Conservation (phyloP, 2,329 filamentous ascomycete genomes). For the Xylaria sp. region DNA sequence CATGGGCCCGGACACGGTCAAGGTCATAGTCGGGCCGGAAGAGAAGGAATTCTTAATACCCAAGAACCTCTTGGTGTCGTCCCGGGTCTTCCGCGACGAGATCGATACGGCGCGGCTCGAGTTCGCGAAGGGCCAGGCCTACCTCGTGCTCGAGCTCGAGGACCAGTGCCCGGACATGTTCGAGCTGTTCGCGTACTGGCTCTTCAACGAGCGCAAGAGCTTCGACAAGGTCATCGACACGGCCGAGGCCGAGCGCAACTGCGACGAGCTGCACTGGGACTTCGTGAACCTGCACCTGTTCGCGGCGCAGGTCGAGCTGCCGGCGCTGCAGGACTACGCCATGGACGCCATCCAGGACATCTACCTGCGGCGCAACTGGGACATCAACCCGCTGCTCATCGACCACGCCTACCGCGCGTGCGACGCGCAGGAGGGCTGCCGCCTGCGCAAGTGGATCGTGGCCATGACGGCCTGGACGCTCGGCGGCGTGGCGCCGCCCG, state of each 20-base stretch:
- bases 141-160: constrained; percentile 34
- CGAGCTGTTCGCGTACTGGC: constrained; percentile 40
- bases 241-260: constrained; percentile 26
- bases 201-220: constrained; percentile 30
- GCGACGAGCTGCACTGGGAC: constrained; percentile 55
- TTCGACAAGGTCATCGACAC: constrained; percentile 34
- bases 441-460: constrained; percentile 61
- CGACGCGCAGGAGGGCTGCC: constrained; percentile 51
- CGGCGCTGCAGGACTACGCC: constrained; percentile 56
- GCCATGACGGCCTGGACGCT: constrained; percentile 64
- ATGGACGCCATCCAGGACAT: constrained; percentile 64
- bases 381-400: constrained; percentile 55
- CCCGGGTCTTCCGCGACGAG: constrained; percentile 34
- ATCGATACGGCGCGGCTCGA: constrained; percentile 31
- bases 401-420: constrained; percentile 57
- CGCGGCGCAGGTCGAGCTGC: constrained; percentile 53
- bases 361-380: constrained; percentile 62
- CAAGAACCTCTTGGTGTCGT: constrained; percentile 34
- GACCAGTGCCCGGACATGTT: constrained; percentile 40
- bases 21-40: constrained; percentile 37
- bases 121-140: constrained; percentile 26
- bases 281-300: constrained; percentile 61
- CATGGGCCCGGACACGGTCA: constrained; percentile 30
- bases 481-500: constrained; percentile 37
- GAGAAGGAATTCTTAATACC: constrained; percentile 35